Evolutionary conservation across 371 early-diverging fungal genomes (phyloP), one percentile per base, ranked within the genome.

Genomic region (Mortierella sp.): DNA sequence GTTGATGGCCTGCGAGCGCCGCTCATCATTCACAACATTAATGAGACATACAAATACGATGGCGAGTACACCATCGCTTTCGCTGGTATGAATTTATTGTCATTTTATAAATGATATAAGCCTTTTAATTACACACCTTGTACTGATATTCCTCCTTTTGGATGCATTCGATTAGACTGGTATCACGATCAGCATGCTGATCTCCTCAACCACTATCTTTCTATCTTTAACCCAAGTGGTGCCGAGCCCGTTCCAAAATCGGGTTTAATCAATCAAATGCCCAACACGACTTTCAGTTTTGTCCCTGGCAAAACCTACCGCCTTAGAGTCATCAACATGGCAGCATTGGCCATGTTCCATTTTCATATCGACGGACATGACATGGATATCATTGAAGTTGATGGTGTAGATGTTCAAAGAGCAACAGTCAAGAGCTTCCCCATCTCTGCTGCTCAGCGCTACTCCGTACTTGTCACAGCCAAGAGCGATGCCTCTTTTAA

Each of bases 1-100:
- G 88, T 93, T 59, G 95, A 96, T 67, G 96, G 96, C 49, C 85
- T 96, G 58, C 89, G 92, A 58, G 88, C 89, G 6, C 89, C 96
- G 1, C 72, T 96, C 28, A 85, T 95, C 61, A 83, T 96, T 62
- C 87, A 92, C 67, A 87, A 88, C 61, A 84, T 85, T 7, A 80
- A 83, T 0, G 93, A 93, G 69, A 79, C 89, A 15, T 90, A 91
- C 73, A 72, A 81, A 8, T 94, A 94, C 73, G 93, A 94, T 61
- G 85, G 87, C 51, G 96, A 96, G 60, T 70, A 88, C 53, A 82
- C 86, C 49, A 64, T 95, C 47, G 85, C 87, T 10, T 35, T 93
- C 29, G 64, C 86, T 55, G 90, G 90, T 89, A 81, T 76, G 64
- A n/a, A n/a, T n/a, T n/a, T n/a, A n/a, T n/a, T 59, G 26, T 26